Base-by-base conservation (phyloP, 2,329 filamentous ascomycete species). In the Cladophialophora bantiana region DNA sequence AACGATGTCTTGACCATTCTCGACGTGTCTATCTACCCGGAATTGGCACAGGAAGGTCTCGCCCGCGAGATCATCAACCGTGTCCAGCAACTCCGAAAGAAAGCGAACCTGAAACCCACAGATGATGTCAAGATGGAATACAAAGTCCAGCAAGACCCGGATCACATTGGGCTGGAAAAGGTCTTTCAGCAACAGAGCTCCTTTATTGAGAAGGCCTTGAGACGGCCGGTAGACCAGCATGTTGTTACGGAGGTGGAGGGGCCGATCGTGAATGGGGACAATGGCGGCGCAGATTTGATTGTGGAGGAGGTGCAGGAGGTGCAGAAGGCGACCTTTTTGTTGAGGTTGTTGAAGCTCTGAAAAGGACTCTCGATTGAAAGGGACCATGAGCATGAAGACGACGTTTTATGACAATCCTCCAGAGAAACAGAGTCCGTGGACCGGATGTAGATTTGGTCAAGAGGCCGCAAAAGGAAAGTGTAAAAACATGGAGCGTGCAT, bases 41-140 rank as follows among this genome's bases (percentile, higher is more conserved):
- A 97, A 76, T 84, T 99, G 40, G 91, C 90, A 55, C 88, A 94
- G 71, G 94, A 98, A 78, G 95, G 94, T 62, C 80, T 99, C 62
- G 94, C 92, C 1, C 87, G 95, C 74, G 95, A 98, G 79, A 90
- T 99, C 71, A 91, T 99, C 82, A 91, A 96, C 78, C 89, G 94
- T 48, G 91, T 99, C 26, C 95, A 99, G 81, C 88, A 92, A 72
- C 84, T 98, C 69, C 89, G 95, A 71, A 99, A 99, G 87, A 95
- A 95, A 83, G 94, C 94, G 7, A 93, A 93, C 0, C 84, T 99
- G 60, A 88, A 94, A 70, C 89, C 93, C 0, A 98, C 94, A 0
- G 95, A 99, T 75, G 95, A 98, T 75, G 89, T 99, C 69, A 92
- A 90, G 81, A 97, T 99, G 91, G 91, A 96, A 78, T 98, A 97